Percentiles rank a stretch among this genome's conserved stretches.
Conservation (phyloP, 768 basidiomycete genomes). For the Panus rudis region DNA sequence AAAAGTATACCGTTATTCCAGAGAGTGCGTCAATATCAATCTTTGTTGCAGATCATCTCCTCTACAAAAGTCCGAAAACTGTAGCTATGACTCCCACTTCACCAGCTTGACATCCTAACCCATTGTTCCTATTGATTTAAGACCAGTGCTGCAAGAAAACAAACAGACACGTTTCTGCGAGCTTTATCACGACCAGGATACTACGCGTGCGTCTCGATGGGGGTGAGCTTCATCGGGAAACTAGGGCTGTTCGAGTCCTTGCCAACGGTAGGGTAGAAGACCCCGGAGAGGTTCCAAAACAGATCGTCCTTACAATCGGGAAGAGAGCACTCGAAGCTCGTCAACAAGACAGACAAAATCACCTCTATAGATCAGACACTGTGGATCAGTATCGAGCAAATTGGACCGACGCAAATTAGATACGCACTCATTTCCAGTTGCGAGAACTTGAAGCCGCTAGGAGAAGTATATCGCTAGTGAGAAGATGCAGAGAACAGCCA, state of each 20-base stretch:
- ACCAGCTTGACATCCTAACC: no score
- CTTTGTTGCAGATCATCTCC: no score
- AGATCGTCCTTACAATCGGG: slow-evolving; percentile 4
- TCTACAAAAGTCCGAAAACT: no score
- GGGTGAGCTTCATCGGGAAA: slow-evolving; percentile 5
- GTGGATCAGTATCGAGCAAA: not conserved
- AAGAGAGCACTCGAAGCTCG: slow-evolving; percentile 12
- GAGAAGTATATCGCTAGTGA: slow-evolving; percentile 1
- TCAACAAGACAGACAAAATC: slow-evolving; percentile 11
- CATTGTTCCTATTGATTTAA: no score
- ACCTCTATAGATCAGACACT: slow-evolving; percentile 10
- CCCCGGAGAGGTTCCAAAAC: slow-evolving; percentile 11
- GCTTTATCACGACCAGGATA: no score
- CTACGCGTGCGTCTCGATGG: no score
- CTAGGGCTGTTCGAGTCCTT: slow-evolving; percentile 2
- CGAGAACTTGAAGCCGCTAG: slow-evolving; percentile 47
- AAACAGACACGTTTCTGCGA: no score
- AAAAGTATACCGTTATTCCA: no score
- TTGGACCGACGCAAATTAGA: not conserved
- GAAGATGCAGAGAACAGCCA: slow-evolving; percentile 1
- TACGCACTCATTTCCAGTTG: slow-evolving; percentile 46
- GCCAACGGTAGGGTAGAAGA: slow-evolving; percentile 12
- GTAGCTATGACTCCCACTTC: no score
- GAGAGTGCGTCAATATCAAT: no score
- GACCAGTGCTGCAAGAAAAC: no score